Base-by-base conservation (phyloP, 208 protist species). In the Vickermania ingenoplastis region DNA sequence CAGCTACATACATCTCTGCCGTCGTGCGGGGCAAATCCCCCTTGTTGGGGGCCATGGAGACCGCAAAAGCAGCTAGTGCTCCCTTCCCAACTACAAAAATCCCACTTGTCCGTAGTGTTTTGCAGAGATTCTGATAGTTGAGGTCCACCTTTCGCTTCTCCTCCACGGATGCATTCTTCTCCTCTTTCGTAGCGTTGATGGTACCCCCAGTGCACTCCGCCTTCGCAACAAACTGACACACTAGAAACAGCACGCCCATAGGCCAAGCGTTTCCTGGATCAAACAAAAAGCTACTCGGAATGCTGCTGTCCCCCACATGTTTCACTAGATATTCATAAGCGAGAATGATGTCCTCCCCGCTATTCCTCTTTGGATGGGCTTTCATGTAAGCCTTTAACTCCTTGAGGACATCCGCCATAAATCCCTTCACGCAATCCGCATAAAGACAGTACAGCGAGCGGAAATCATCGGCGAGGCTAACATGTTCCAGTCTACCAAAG, bases 261-360 rank as follows among this genome's bases (percentile, higher is more conserved):
- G 85, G 85, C 85, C 85, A 92, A 14, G 75, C 53, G 60, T 83
- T 77, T 14, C 83, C 53, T 0, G 85, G 79, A 53, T 86, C 65
- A 53, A 57, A 73, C 67, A 79, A 92, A 63, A 87, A 87, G 11
- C 77, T 65, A 5, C 11, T n/a, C 17, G 36, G 17, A n/a, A 45
- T 45, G 11, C 36, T 17, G 36, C 11, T n/a, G n/a, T n/a, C n/a
- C 11, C 36, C 36, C 17, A 45, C 7, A 17, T 45, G 36, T n/a
- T 17, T 45, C 7, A 7, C 17, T n/a, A 45, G 36, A 45, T 45
- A 45, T 17, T 17, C 11, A 17, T n/a, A 45, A 17, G 36, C 36
- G 17, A 17, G 17, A n/a, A 45, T n/a, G 17, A 45, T 45, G 7
- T 45, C 36, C 11, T 7, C 36, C 11, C 11, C 7, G 36, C 36